Evolutionary conservation across 106 monocot species (phyloP).

Genomic region (Dioscorea zingiberensis): DNA sequence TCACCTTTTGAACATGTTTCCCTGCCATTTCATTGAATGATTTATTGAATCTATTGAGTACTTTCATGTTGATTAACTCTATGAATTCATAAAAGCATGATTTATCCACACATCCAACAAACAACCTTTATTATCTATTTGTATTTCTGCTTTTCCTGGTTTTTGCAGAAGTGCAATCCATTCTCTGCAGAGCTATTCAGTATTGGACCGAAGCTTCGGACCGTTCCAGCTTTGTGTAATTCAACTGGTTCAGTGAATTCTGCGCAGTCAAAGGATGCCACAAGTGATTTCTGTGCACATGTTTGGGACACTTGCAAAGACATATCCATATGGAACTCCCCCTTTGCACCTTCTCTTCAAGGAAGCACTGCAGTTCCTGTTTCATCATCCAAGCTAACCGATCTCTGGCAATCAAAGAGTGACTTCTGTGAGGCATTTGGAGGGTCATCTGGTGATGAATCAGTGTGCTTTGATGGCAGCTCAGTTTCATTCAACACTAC

Average conservation of each 20-base stretch:
- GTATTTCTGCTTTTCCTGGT: not conserved
- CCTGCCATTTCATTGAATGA: no score
- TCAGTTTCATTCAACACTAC: constrained; percentile 57
- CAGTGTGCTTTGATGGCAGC: constrained; percentile 72
- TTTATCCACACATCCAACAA: no score
- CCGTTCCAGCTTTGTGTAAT: constrained; percentile 74
- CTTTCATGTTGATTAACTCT: no score
- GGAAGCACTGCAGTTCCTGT: constrained; percentile 19
- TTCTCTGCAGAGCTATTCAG: constrained; percentile 63
- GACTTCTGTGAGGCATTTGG: constrained; percentile 84
- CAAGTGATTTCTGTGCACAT: constrained; percentile 48
- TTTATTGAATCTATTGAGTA: no score
- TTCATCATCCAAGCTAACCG: constrained; percentile 58
- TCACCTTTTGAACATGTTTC: no score
- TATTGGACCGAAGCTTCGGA: constrained; percentile 19
- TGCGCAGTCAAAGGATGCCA: constrained; percentile 25
- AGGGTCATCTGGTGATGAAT: constrained; percentile 35
- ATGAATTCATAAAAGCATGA: no score
- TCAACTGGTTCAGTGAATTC: constrained; percentile 28
- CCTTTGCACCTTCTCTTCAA: constrained; percentile 55
- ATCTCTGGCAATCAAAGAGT: constrained; percentile 70
- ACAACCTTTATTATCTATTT: no score
- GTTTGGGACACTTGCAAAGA: constrained; percentile 85
- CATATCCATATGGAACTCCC: constrained; percentile 49
- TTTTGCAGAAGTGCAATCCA: constrained; percentile 81